phyloP scores from a whole-genome alignment of 345 rosid genomes.

The Heritiera littoralis region DNA sequence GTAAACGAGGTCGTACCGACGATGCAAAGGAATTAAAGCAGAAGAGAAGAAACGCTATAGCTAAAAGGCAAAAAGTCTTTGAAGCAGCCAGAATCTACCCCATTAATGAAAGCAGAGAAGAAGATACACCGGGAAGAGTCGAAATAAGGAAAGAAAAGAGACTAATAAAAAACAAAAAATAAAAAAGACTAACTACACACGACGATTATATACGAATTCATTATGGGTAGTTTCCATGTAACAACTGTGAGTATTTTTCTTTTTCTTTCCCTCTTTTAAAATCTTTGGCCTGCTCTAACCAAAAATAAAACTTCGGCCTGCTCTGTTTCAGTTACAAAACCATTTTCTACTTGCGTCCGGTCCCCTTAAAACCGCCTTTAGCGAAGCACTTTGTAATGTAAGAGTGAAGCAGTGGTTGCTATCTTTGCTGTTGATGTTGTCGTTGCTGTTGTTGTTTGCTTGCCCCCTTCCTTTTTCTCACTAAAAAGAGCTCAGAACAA shows the following conservation, averaged over 20 bases:
- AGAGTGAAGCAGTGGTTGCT: constrained; percentile 10
- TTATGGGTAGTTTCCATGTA: constrained; percentile 23
- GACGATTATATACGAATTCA: constrained; percentile 33
- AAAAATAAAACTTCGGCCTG: constrained; percentile 2
- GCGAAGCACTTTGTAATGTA: neutral
- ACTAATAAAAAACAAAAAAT: neutral
- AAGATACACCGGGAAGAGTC: constrained; percentile 3
- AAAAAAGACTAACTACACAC: neutral
- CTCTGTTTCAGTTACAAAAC: constrained; percentile 43
- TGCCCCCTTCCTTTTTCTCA: neutral
- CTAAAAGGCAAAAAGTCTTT: neutral
- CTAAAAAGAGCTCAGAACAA: neutral
- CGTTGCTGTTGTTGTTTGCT: neutral
- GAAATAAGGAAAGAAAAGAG: neutral
- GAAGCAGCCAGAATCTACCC: constrained; percentile 39
- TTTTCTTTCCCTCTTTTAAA: neutral
- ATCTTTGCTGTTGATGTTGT: too few relatives aligned
- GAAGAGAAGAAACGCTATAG: neutral
- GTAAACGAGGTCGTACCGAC: neutral
- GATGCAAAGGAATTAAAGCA: neutral
- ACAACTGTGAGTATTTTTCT: constrained; percentile 24
- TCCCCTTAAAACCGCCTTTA: constrained; percentile 18
- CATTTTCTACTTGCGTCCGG: neutral
- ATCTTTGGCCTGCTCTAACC: constrained; percentile 10
- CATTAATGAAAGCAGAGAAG: constrained; percentile 45